phyloP scores from a whole-genome alignment of 2,329 filamentous ascomycete genomes.

The Fusarium sp. region DNA sequence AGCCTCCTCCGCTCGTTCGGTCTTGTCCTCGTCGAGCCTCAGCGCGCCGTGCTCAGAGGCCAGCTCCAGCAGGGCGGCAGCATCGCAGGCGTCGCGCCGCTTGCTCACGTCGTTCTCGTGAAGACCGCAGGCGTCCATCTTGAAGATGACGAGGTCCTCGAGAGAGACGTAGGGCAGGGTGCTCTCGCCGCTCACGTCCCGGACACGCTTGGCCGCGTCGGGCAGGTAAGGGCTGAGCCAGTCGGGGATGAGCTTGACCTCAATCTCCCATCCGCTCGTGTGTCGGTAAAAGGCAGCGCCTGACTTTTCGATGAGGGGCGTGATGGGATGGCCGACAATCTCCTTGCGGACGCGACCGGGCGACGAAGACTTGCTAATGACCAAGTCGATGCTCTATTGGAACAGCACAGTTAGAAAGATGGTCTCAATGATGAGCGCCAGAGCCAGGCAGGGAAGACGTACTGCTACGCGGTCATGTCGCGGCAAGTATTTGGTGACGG shows the following conservation, averaged over 20 bases:
- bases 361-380: conserved; percentile 45
- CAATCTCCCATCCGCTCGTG: conserved; percentile 42
- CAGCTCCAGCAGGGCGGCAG: conserved; percentile 41
- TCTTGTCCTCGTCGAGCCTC: conserved; percentile 40
- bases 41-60: conserved; percentile 42
- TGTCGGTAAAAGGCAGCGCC: conserved; percentile 41
- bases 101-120: conserved; percentile 42
- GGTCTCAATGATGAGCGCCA: no score
- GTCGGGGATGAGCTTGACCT: conserved; percentile 45
- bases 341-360: conserved; percentile 44
- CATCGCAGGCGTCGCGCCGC: conserved; percentile 41
- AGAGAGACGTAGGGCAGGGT: conserved; percentile 42
- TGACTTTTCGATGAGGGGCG: conserved; percentile 41
- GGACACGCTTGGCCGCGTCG: conserved; percentile 35
- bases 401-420: not conserved
- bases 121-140: conserved; percentile 43
- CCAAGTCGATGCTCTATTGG: conserved; percentile 43
- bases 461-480: conserved; percentile 30
- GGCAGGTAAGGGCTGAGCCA: conserved; percentile 46
- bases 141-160: conserved; percentile 44
- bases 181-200: conserved; percentile 30
- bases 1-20: conserved; percentile 41
- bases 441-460: no score
- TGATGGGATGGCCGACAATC: conserved; percentile 45
- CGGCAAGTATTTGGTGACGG: conserved; percentile 43